Base-by-base conservation (phyloP, 495 filamentous ascomycete species). In the Pseudevernia furfuracea region DNA sequence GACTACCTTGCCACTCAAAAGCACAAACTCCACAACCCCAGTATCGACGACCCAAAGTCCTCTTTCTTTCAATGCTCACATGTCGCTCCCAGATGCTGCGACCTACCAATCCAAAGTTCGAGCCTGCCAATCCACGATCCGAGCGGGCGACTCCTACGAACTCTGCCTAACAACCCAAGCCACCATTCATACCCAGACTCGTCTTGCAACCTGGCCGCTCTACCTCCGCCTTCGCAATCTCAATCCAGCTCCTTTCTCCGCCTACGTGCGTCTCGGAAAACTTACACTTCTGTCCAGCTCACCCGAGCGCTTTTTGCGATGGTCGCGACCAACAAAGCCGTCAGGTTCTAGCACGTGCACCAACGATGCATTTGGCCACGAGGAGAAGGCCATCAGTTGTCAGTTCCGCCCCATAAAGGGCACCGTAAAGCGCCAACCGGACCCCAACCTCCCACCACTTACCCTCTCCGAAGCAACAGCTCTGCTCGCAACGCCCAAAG, bases 341-440 rank as follows among this genome's bases (percentile, higher is more conserved):
- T 23, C 28, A 8, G 15, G 21, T n/a, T 21, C 9, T 1, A 43
- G 6, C 41, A n/a, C n/a, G n/a, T n/a, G n/a, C n/a, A 30, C 25
- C 5, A 38, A 37, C 21, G n/a, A 41, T 17, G 39, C 28, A 10
- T 59, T 56, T 19, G 30, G 44, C 6, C 32, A 23, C 8, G 25
- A 58, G 8, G 41, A 52, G 19, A 64, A 43, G 15, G 32, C 28
- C 14, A 66, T 66, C 23, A 58, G 6, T 12, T 87, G 84, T 69
- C 80, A 85, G 65, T 86, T 91, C 71, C 80, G 87, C 28, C 94
- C 94, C 1, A 98, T 98, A 81, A 98, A 98, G 77, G 94, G 94
- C 34, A 98, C 94, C 0, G 90, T 97, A 43, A 83, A 83, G 59
- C 96, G 94, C 71, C 79, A 38, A 74, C 73, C 21, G 2, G 61